phyloP scores from a whole-genome alignment of 1,139 yeast genomes.

The Pneumocystis oryctolagi region DNA sequence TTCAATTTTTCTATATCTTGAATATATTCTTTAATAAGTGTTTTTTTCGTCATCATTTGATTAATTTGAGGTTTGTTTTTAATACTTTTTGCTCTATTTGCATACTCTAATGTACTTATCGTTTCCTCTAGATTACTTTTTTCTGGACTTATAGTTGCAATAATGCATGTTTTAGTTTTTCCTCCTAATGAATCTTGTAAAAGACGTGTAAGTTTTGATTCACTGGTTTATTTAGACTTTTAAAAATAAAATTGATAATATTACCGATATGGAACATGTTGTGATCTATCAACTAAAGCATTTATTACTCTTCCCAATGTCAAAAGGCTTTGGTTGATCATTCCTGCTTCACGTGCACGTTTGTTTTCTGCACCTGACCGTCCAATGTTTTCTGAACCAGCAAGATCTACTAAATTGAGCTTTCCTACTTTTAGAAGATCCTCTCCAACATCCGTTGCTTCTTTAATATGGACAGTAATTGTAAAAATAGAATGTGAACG shows the following conservation, averaged over 20 bases:
- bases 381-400: slow-evolving; percentile 73
- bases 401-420: slow-evolving; percentile 71
- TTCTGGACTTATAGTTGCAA: slow-evolving; percentile 76
- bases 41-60: slow-evolving; percentile 37
- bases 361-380: slow-evolving; percentile 66
- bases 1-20: slow-evolving; percentile 44
- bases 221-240: slow-evolving; percentile 20
- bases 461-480: slow-evolving; percentile 38
- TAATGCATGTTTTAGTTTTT: slow-evolving; percentile 58
- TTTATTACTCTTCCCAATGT: slow-evolving; percentile 78
- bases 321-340: slow-evolving; percentile 67
- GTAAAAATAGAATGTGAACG: slow-evolving; percentile 67
- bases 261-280: slow-evolving; percentile 61
- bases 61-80: slow-evolving; percentile 58
- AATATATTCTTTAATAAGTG: slow-evolving; percentile 36
- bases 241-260: not conserved
- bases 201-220: slow-evolving; percentile 63
- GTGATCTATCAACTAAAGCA: slow-evolving; percentile 43
- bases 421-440: slow-evolving; percentile 33
- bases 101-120: slow-evolving; percentile 68
- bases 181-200: slow-evolving; percentile 79
- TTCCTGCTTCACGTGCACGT: slow-evolving; percentile 78
- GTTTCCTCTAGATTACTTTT: slow-evolving; percentile 62
- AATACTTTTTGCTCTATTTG: slow-evolving; percentile 65
- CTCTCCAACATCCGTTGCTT: slow-evolving; percentile 30